Evolutionary conservation across 2,329 filamentous ascomycete species (phyloP).

Genomic region (Aspergillus quadricinctus): DNA sequence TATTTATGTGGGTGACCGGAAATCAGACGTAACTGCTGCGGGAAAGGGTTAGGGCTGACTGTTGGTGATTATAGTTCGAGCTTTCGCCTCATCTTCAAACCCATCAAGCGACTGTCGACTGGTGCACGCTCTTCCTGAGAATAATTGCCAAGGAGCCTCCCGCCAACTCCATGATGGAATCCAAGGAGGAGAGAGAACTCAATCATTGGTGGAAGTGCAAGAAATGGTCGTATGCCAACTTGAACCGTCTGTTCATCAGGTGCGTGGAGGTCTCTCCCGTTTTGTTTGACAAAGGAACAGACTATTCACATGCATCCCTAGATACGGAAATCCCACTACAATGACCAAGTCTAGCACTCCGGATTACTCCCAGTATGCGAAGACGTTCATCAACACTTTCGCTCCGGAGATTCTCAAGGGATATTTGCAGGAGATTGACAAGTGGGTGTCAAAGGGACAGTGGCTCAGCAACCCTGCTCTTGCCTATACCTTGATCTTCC

Average conservation of each 20-base stretch:
- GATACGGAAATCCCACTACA: slow-evolving; percentile 82
- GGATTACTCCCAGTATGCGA: slow-evolving; percentile 77
- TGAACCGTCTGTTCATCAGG: slow-evolving; percentile 93
- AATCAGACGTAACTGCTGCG: not conserved
- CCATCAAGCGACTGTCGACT: slow-evolving; percentile 80
- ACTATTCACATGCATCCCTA: slow-evolving; percentile 32
- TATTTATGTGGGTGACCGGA: slow-evolving; percentile 68
- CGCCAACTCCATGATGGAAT: slow-evolving; percentile 71
- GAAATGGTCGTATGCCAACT: slow-evolving; percentile 98
- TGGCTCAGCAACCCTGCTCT: slow-evolving; percentile 95
- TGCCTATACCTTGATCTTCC: slow-evolving; percentile 87
- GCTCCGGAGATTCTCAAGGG: slow-evolving; percentile 94
- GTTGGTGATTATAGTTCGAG: slow-evolving; percentile 63
- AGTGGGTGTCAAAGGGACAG: slow-evolving; percentile 89
- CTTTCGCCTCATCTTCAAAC: slow-evolving; percentile 72
- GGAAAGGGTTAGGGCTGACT: slow-evolving; percentile 22
- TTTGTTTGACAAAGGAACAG: not conserved
- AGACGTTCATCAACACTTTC: slow-evolving; percentile 84
- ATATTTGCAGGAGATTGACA: slow-evolving; percentile 91
- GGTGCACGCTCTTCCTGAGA: slow-evolving; percentile 92
- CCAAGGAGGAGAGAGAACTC: slow-evolving; percentile 77
- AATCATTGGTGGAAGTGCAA: slow-evolving; percentile 99
- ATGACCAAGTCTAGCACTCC: slow-evolving; percentile 70
- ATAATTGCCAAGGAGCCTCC: slow-evolving; percentile 84
- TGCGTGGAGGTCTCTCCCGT: slow-evolving; percentile 38